Conservation (phyloP, 1,284 basidiomycete species). For the Veloporphyrellus conicus region DNA sequence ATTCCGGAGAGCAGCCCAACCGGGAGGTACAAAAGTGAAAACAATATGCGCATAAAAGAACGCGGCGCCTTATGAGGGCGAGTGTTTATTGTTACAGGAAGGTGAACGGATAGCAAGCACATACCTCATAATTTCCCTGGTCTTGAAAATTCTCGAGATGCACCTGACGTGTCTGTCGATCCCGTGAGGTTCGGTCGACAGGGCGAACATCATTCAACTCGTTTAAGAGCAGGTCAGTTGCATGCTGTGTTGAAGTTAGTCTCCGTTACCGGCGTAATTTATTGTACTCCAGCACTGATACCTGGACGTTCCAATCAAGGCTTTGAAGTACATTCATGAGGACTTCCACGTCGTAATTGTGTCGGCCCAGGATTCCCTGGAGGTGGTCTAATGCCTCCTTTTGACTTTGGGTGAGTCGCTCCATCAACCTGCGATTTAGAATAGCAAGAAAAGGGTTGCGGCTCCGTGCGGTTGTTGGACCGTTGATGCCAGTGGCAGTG, state of each 20-base stretch:
- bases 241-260: constrained; percentile 38
- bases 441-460: no score
- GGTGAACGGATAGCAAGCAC: neutral
- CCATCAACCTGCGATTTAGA: no score
- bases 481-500: no score
- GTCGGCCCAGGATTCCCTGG: constrained; percentile 20
- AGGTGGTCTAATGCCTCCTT: constrained; percentile 16
- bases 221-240: constrained; percentile 60
- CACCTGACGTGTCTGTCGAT: constrained; percentile 36
- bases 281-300: constrained; percentile 22
- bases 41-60: constrained; percentile 14
- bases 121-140: constrained; percentile 29
- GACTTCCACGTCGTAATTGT: constrained; percentile 54
- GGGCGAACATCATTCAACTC: constrained; percentile 19
- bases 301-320: constrained; percentile 68
- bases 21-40: constrained; percentile 43
- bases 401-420: constrained; percentile 16
- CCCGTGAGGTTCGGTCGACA: constrained; percentile 9
- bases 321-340: constrained; percentile 55
- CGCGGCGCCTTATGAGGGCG: constrained; percentile 1
- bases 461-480: no score
- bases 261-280: neutral
- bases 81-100: neutral
- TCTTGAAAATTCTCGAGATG: constrained; percentile 56
- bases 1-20: constrained; percentile 47